Conservation (phyloP, 352 stramenopile species). For the Aphanomyces stellatus region DNA sequence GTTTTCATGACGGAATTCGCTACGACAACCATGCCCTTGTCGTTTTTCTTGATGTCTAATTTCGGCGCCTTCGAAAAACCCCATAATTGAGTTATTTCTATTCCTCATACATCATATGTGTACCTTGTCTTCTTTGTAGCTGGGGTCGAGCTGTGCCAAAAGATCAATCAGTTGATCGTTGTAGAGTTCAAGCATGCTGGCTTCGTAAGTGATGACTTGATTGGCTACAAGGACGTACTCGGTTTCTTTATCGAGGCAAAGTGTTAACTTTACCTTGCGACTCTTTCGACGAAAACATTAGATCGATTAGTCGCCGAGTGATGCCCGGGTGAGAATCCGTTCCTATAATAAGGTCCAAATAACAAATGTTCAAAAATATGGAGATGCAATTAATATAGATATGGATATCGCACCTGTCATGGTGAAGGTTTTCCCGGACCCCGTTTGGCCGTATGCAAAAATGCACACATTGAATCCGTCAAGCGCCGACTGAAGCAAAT, state of each 20-base stretch:
- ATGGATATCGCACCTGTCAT: slow-evolving; percentile 82
- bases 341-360: slow-evolving; percentile 21
- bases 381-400: background rate
- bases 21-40: slow-evolving; percentile 88
- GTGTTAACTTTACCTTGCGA: slow-evolving; percentile 20
- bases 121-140: slow-evolving; percentile 24
- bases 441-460: slow-evolving; percentile 92
- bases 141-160: slow-evolving; percentile 71
- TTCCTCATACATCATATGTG: background rate
- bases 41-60: slow-evolving; percentile 91
- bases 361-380: background rate
- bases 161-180: slow-evolving; percentile 88
- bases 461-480: slow-evolving; percentile 92
- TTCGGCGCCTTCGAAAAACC: slow-evolving; percentile 38
- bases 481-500: slow-evolving; percentile 82
- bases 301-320: slow-evolving; percentile 78
- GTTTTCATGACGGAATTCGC: slow-evolving; percentile 77
- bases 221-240: slow-evolving; percentile 24
- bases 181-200: slow-evolving; percentile 91
- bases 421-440: slow-evolving; percentile 90
- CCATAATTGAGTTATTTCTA: background rate
- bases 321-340: slow-evolving; percentile 59
- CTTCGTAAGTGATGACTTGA: slow-evolving; percentile 59
- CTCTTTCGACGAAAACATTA: slow-evolving; percentile 72
- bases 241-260: background rate